Evolutionary conservation across 306 rosid genomes (phyloP), one percentile per base, ranked within the genome.

Genomic region (Inga laurina): DNA sequence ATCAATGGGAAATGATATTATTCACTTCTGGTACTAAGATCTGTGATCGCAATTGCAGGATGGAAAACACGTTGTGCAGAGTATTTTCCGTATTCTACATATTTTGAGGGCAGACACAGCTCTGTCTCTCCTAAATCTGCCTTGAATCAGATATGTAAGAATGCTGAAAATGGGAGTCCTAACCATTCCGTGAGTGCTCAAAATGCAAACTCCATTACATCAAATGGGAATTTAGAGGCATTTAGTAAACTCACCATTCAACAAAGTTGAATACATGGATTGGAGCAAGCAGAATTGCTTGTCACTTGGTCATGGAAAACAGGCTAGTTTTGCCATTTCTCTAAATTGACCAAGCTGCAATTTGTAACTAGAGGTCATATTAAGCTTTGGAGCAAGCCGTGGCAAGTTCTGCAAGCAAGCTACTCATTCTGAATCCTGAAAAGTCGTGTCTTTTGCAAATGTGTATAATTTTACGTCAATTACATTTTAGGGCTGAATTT

Each of bases 61-160:
- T 96, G 98, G 99, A 94, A 94, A 85, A 85, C 78, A 66, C 91
- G 89, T 10, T 96, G 99, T 83, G 86, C 91, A 0, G 94, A 89
- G 87, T 92, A 74, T 86, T 96, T 92, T 79, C 94, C 95, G 45
- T 94, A 87, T 88, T 92, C 98, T 51, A 89, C 92, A 3, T 92
- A 88, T 85, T 94, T 96, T 18, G 93, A 84, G 82, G 98, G 99
- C 7, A 82, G 84, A 7, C 72, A 34, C 71, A 91, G 97, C 92
- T 92, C 99, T 84, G 97, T 92, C 70, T 84, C 83, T 86, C 89
- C 92, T 27, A 91, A 87, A 76, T 86, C 94, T 3, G 87, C 77
- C 68, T 87, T 88, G 84, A 84, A 86, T 77, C 90, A 87, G 86
- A 78, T 74, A 59, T 75, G 84, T 46, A 90, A 85, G 77, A 88